phyloP scores from a whole-genome alignment of 2,329 filamentous ascomycete genomes.

The Beauveria bassiana region DNA sequence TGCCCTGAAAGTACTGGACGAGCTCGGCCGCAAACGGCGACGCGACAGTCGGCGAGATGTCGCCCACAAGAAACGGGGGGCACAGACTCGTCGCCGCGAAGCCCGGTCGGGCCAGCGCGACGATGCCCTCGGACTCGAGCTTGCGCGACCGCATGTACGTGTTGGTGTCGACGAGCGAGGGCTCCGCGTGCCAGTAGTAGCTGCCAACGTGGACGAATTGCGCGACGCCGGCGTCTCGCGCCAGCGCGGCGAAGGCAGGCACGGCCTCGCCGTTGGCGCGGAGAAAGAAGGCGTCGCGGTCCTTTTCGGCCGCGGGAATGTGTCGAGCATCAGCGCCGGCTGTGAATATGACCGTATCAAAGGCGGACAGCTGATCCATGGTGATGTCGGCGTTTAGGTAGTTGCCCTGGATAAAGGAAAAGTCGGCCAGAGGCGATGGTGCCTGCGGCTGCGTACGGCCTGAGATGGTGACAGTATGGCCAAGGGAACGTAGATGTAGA shows the following conservation, averaged over 20 bases:
- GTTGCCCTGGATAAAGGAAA: not conserved
- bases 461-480: not conserved
- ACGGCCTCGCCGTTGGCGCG: not conserved
- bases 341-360: not conserved
- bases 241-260: not conserved
- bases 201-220: not conserved
- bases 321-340: not conserved
- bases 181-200: not conserved
- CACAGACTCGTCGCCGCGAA: not conserved
- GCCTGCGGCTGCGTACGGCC: not conserved
- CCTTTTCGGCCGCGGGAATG: not conserved
- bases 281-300: not conserved
- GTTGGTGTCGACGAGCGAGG: not conserved
- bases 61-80: not conserved
- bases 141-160: not conserved
- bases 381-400: not conserved
- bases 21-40: not conserved
- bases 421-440: not conserved
- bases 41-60: not conserved
- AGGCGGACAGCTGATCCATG: not conserved
- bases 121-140: not conserved
- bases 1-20: not conserved
- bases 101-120: not conserved
- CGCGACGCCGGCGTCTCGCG: not conserved
- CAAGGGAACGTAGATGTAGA: not conserved